Evolutionary conservation across 805 yeast species (phyloP).

Genomic region (Jamesozyma lodderae): DNA sequence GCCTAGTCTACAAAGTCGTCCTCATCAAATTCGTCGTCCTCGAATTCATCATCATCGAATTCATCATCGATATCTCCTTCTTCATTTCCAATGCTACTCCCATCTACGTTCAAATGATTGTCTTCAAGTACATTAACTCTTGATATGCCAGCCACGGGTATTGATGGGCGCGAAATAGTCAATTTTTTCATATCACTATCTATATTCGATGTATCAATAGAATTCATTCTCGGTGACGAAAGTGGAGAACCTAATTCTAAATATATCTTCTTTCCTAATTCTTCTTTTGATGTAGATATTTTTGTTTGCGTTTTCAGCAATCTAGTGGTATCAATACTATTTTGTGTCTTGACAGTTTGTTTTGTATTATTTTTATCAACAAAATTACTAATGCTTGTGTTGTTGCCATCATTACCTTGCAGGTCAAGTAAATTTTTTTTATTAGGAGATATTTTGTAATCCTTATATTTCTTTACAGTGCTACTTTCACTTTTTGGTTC

Average conservation of each 20-base stretch:
- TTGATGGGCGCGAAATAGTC: conserved; percentile 15
- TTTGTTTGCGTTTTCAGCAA: no score
- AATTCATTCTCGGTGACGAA: conserved; percentile 24
- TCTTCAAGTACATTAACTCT: conserved; percentile 20
- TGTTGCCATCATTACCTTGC: conserved; percentile 4
- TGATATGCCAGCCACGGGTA: conserved; percentile 18
- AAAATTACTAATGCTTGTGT: background rate
- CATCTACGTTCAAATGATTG: conserved; percentile 9
- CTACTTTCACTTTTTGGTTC: background rate
- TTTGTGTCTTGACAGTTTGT: no score
- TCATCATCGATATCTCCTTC: conserved; percentile 21
- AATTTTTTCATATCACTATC: conserved; percentile 11
- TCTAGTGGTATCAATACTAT: background rate
- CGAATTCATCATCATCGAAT: conserved; percentile 29
- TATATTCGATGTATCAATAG: conserved; percentile 10
- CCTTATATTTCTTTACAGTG: no score
- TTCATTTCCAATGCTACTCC: background rate
- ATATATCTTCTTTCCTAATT: conserved; percentile 27
- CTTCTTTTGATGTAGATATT: conserved; percentile 9
- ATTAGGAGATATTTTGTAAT: conserved; percentile 2
- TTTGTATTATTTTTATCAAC: background rate
- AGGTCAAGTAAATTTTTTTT: conserved; percentile 1
- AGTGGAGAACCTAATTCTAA: conserved; percentile 30
- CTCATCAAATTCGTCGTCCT: conserved; percentile 27
- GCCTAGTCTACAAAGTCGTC: conserved; percentile 20